A percentile compares a stretch with the other conserved stretches of the same genome.
phyloP scores from a whole-genome alignment of 257 asterid species.

The Petunia secreta region DNA sequence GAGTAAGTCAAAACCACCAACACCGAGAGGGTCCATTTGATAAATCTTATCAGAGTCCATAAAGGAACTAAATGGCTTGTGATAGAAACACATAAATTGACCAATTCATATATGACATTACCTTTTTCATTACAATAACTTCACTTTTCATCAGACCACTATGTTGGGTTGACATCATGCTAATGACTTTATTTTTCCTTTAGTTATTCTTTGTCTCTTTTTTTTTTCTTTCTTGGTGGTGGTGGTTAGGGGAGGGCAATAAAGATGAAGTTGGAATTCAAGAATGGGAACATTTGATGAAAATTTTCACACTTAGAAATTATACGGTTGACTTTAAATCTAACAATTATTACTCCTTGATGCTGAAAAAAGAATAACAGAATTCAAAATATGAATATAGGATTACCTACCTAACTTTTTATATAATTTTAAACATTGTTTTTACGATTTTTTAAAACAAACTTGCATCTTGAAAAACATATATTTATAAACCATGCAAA shows the following conservation, averaged over 20 bases:
- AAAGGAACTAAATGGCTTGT: slow-evolving; percentile 3
- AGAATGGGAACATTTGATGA: slow-evolving; percentile 16
- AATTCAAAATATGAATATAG: slow-evolving; percentile 13
- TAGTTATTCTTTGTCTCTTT: neutral
- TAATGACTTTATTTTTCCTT: neutral
- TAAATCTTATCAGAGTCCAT: neutral
- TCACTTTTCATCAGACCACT: neutral
- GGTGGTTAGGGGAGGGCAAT: neutral
- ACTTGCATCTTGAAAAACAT: too few species aligned
- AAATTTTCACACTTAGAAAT: neutral
- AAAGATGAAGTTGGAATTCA: neutral
- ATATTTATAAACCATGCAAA: too few species aligned
- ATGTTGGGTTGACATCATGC: slow-evolving; percentile 5
- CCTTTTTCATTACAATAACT: neutral
- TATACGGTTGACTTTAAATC: slow-evolving; percentile 22
- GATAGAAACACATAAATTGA: slow-evolving; percentile 19
- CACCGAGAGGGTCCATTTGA: neutral
- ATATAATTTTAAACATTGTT: neutral
- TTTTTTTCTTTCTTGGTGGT: neutral
- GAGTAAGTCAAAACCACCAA: slow-evolving; percentile 4
- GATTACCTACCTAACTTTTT: neutral
- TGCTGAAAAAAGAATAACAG: neutral
- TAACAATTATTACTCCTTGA: neutral
- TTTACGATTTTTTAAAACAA: neutral
- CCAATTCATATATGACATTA: neutral